phyloP scores from a whole-genome alignment of 345 rosid species.

The Gossypium rotundifolium region DNA sequence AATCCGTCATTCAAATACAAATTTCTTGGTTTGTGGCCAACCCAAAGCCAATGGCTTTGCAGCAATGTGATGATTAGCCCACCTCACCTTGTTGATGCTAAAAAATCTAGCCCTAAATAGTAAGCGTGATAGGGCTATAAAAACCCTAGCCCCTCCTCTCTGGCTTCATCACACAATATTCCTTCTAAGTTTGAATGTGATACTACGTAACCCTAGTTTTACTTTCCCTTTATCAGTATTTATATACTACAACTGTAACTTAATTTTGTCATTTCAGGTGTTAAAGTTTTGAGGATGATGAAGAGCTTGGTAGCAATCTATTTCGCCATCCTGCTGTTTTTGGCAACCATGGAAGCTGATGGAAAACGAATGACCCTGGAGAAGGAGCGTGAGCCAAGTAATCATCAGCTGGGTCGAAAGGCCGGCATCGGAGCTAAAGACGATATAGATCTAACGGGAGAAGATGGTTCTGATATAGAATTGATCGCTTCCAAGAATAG shows the following conservation, averaged over 20 bases:
- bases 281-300: not conserved
- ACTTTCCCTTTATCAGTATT: not conserved
- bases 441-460: not conserved
- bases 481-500: no score
- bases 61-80: not conserved
- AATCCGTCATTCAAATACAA: not conserved
- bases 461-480: not conserved
- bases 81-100: not conserved
- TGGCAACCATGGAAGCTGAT: constrained; percentile 1
- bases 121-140: not conserved
- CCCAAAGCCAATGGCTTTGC: not conserved
- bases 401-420: not conserved
- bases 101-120: not conserved
- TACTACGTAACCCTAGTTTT: not conserved
- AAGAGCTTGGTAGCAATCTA: not conserved
- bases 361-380: not conserved
- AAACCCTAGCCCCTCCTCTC: not conserved
- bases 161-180: not conserved
- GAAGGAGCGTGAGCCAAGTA: no score
- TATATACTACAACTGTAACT: not conserved
- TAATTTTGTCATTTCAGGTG: not conserved
- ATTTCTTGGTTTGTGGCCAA: not conserved
- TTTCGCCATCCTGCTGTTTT: not conserved
- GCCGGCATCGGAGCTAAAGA: not conserved
- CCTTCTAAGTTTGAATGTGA: not conserved